A percentile compares a stretch with the other conserved stretches of the same genome.
phyloP scores from a whole-genome alignment of 2,329 filamentous ascomycete species.

The Xylariaceae sp. region DNA sequence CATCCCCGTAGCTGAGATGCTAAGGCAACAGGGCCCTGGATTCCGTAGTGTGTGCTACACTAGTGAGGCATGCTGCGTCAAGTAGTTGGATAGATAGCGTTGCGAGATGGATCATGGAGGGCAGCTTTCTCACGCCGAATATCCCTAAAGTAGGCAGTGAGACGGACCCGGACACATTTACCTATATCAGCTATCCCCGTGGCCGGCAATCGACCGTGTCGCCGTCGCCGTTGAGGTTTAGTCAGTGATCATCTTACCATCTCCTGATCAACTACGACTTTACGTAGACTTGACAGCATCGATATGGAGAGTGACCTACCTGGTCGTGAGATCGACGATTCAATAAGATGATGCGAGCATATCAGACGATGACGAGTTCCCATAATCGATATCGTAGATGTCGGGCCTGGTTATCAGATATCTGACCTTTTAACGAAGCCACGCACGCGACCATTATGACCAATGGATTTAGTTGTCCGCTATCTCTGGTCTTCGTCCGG shows the following conservation, averaged over 20 bases:
- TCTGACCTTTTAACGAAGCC: neutral
- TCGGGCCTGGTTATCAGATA: neutral
- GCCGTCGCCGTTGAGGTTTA: neutral
- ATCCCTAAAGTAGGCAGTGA: neutral
- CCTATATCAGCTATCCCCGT: neutral
- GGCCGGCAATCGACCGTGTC: neutral
- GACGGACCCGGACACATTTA: neutral
- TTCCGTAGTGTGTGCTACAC: neutral
- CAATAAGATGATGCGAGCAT: neutral
- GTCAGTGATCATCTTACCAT: neutral
- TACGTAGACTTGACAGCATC: neutral
- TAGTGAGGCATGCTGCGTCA: neutral
- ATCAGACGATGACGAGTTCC: neutral
- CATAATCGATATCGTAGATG: neutral
- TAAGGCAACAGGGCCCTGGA: neutral
- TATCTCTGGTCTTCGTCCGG: neutral
- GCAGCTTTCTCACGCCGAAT: neutral
- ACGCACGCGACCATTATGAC: neutral
- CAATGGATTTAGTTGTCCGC: neutral
- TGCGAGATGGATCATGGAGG: neutral
- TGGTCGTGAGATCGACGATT: neutral
- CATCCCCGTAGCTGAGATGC: neutral
- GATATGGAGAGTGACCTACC: neutral
- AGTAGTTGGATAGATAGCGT: neutral
- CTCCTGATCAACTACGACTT: neutral